Percentiles rank a stretch among this genome's conserved stretches.
Conservation (phyloP, 148 eudicot species). For the Silene latifolia region DNA sequence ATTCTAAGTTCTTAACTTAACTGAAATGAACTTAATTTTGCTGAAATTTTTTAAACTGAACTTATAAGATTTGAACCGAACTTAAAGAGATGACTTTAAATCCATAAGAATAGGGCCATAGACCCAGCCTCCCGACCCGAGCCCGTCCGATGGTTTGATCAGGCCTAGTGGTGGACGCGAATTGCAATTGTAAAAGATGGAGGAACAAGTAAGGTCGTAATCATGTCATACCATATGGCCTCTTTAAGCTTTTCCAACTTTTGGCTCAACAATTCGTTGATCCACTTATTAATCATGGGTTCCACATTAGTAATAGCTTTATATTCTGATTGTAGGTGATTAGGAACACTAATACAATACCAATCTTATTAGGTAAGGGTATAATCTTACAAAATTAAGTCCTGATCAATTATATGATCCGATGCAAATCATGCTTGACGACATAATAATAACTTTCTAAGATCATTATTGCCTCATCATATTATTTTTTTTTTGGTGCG, state of each 20-base stretch:
- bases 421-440: not conserved
- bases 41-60: no score
- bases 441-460: constrained; percentile 13
- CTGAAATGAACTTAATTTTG: no score
- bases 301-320: constrained; percentile 2
- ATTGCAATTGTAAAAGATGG: no score
- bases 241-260: constrained; percentile 20
- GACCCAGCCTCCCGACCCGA: no score
- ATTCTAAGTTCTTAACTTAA: no score
- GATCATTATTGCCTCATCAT: constrained; percentile 8
- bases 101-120: no score
- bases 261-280: not conserved
- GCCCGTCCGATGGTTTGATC: no score
- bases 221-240: constrained; percentile 23
- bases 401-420: not conserved
- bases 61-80: no score
- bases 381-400: not conserved
- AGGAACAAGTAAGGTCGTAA: constrained; percentile 9
- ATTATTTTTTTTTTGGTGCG: no score
- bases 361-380: not conserved
- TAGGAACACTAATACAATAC: no score
- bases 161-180: no score
- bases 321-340: not conserved
- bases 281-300: constrained; percentile 17
- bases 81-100: no score